Percentiles rank a stretch among this genome's conserved stretches.
phyloP scores from a whole-genome alignment of 2,329 filamentous ascomycete genomes.

The Botryotinia convoluta region DNA sequence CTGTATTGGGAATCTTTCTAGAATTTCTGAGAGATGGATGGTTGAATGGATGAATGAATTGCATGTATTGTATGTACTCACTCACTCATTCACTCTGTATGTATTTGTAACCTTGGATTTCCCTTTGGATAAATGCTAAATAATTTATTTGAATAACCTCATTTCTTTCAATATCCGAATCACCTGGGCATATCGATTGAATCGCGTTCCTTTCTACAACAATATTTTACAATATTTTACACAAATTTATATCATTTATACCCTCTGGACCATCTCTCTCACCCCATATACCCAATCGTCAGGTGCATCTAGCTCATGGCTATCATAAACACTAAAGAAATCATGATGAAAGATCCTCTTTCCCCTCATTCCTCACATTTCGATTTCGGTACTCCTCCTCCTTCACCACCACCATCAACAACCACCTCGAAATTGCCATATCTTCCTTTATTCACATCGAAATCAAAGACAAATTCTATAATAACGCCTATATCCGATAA shows the following conservation, averaged over 20 bases:
- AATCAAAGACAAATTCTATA: not conserved
- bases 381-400: conserved; percentile 4
- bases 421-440: not conserved
- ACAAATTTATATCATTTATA: not conserved
- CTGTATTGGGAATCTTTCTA: not conserved
- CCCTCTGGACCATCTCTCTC: not conserved
- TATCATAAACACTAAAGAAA: not conserved
- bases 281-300: not conserved
- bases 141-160: not conserved
- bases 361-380: not conserved
- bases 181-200: not conserved
- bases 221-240: not conserved
- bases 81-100: not conserved
- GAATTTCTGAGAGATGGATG: not conserved
- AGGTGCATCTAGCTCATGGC: not conserved
- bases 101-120: not conserved
- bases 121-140: not conserved
- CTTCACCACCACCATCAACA: not conserved
- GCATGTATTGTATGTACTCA: not conserved
- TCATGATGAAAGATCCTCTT: not conserved
- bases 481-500: not conserved
- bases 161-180: not conserved
- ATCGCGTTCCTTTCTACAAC: not conserved
- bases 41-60: not conserved
- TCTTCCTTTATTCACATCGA: not conserved